A percentile compares a stretch with the other conserved stretches of the same genome.
Evolutionary conservation across 257 asterid species (phyloP).

Genomic region (Petrea volubilis): DNA sequence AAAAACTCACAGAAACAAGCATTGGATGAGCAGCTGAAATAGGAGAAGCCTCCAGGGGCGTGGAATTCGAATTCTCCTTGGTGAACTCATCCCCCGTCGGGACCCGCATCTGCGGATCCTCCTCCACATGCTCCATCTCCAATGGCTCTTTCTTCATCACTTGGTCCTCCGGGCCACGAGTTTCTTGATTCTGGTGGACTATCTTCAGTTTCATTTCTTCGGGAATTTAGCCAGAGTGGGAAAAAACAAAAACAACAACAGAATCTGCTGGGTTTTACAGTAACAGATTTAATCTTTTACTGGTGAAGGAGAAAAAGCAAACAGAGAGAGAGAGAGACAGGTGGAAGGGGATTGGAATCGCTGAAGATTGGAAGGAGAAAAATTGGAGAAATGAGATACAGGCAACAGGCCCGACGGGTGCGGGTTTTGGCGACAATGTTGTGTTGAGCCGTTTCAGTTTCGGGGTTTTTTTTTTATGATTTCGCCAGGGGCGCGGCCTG

Average conservation of each 20-base stretch:
- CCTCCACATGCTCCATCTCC: conserved; percentile 26
- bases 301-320: neutral
- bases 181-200: conserved; percentile 69
- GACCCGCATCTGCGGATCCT: conserved; percentile 18
- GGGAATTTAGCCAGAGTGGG: conserved; percentile 5
- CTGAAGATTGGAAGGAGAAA: neutral
- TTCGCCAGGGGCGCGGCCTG: neutral
- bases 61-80: conserved; percentile 26
- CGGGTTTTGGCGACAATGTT: neutral
- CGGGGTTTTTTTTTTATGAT: neutral
- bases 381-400: neutral
- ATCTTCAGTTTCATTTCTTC: conserved; percentile 64
- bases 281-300: neutral
- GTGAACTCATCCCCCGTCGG: conserved; percentile 25
- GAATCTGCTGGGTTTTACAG: conserved; percentile 3
- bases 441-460: neutral
- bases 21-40: conserved; percentile 27
- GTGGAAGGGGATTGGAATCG: neutral
- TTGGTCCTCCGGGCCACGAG: conserved; percentile 29
- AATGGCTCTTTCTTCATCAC: conserved; percentile 32
- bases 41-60: conserved; percentile 30
- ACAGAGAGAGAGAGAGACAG: neutral
- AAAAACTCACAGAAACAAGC: conserved; percentile 40
- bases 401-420: conserved; percentile 9
- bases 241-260: neutral